Evolutionary conservation across 2,329 filamentous ascomycete species (phyloP).

Genomic region (Claviceps sp.): DNA sequence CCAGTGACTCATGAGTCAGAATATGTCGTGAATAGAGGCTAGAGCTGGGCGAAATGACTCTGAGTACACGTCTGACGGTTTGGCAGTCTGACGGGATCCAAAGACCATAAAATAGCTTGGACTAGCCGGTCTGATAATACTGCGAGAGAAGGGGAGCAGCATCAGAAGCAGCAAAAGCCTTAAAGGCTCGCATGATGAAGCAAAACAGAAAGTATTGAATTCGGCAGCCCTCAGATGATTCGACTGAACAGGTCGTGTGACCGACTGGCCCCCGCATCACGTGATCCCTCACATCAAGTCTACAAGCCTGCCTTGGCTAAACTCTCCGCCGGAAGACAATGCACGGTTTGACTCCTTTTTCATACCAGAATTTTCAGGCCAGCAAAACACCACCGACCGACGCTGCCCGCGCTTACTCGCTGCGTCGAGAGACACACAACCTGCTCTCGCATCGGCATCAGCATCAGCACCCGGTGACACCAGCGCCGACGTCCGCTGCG

Average conservation of each 20-base stretch:
- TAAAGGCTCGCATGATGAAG: too few species aligned
- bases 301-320: conserved; percentile 5
- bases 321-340: conserved; percentile 5
- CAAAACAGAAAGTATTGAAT: too few species aligned
- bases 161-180: too few species aligned
- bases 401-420: conserved; percentile 6
- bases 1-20: background rate
- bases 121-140: too few species aligned
- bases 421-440: conserved; percentile 8
- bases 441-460: conserved; percentile 2
- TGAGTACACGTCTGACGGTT: too few species aligned
- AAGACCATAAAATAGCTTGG: too few species aligned
- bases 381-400: conserved; percentile 9
- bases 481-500: background rate
- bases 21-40: too few species aligned
- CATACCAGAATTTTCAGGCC: conserved; percentile 16
- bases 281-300: background rate
- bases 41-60: too few species aligned
- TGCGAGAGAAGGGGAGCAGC: too few species aligned
- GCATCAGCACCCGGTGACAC: conserved; percentile 2
- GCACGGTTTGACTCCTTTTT: conserved; percentile 11
- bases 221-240: background rate
- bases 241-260: background rate
- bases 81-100: too few species aligned
- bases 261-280: background rate